A percentile compares a stretch with the other conserved stretches of the same genome.
Conservation (phyloP, 2,329 filamentous ascomycete genomes). For the Aureobasidium lini region DNA sequence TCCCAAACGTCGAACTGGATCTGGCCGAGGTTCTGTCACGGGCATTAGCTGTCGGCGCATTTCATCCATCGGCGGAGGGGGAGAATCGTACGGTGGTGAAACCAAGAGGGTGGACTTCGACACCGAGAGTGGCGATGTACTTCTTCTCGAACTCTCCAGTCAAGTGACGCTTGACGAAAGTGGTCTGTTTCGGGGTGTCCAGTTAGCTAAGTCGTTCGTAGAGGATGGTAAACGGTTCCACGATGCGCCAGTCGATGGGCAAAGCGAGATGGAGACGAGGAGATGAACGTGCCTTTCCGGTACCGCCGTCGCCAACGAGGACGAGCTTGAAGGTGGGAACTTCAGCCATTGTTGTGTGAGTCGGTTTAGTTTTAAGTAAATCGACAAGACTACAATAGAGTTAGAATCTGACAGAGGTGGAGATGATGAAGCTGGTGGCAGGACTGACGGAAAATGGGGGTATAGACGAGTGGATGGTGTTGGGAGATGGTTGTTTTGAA, state of each 20-base stretch:
- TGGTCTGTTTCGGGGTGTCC: slow-evolving; percentile 58
- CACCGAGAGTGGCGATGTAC: slow-evolving; percentile 99
- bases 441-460: not conserved
- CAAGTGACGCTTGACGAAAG: slow-evolving; percentile 99
- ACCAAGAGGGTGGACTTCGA: slow-evolving; percentile 96
- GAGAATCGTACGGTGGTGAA: slow-evolving; percentile 76
- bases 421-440: not conserved
- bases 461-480: not conserved
- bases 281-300: slow-evolving; percentile 75
- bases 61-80: slow-evolving; percentile 3
- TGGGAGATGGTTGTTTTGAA: not conserved
- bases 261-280: not conserved
- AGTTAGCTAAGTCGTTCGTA: not conserved
- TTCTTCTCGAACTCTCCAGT: slow-evolving; percentile 99
- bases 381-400: not conserved
- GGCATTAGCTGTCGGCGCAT: slow-evolving; percentile 18
- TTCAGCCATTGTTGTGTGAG: slow-evolving; percentile 52
- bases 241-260: not conserved
- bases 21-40: slow-evolving; percentile 69
- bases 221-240: not conserved
- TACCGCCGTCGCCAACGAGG: slow-evolving; percentile 98
- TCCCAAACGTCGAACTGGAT: slow-evolving; percentile 99
- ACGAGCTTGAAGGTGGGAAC: slow-evolving; percentile 97
- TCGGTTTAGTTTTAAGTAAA: not conserved
- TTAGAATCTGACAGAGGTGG: not conserved